Evolutionary conservation across 129 eudicot genomes (phyloP).

Genomic region (Erigeron canadensis): DNA sequence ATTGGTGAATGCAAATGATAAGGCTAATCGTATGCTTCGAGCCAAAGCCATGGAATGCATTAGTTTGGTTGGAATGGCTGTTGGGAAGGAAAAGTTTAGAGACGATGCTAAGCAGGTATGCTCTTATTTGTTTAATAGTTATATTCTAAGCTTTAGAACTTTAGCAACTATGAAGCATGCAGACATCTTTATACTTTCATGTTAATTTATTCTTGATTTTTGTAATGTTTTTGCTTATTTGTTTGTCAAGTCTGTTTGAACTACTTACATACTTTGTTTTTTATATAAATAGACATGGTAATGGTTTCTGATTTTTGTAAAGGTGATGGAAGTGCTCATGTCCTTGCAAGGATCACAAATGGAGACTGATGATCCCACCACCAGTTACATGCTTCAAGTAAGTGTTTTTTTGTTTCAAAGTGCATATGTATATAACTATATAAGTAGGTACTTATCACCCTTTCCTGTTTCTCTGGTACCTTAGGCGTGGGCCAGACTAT

Average conservation of each 20-base stretch:
- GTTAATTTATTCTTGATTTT: neutral
- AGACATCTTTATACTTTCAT: neutral
- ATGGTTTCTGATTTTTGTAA: slow-evolving; percentile 16
- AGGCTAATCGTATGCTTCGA: slow-evolving; percentile 98
- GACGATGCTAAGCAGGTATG: slow-evolving; percentile 95
- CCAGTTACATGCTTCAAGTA: slow-evolving; percentile 99
- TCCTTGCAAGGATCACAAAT: slow-evolving; percentile 96
- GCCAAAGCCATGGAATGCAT: slow-evolving; percentile 99
- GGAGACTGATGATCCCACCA: slow-evolving; percentile 99
- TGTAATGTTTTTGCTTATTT: slow-evolving; percentile 7
- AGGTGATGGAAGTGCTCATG: slow-evolving; percentile 99
- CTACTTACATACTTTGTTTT: neutral
- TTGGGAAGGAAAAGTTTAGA: slow-evolving; percentile 96
- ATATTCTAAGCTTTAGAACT: neutral
- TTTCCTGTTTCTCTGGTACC: neutral
- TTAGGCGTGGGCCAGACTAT: slow-evolving; percentile 99
- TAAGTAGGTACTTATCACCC: slow-evolving; percentile 10
- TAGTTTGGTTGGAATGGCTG: slow-evolving; percentile 99
- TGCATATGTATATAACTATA: neutral
- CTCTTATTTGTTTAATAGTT: neutral
- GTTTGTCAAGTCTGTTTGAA: neutral
- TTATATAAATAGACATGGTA: neutral
- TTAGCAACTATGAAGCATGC: neutral
- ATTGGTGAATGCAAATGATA: slow-evolving; percentile 86
- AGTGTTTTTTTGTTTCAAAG: slow-evolving; percentile 22